Percentiles rank a stretch among this genome's conserved stretches.
These are phyloP conservation scores for Colletotrichum trifolii DNA, from an alignment of 2,329 filamentous ascomycete genomes.

Conservation along the genomic window DNA sequence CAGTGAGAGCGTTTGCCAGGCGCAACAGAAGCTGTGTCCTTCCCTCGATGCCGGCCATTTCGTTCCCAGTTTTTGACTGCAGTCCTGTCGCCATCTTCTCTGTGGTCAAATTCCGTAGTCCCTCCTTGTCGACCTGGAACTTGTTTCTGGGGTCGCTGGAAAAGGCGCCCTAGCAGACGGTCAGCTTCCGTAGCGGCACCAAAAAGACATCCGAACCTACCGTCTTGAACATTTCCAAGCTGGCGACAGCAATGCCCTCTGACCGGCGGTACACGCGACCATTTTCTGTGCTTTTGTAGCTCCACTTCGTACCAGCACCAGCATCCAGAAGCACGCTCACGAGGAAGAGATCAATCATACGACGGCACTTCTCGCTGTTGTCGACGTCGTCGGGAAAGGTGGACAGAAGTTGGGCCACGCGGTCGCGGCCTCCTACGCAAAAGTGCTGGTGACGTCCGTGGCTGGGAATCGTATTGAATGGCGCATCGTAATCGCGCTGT, in stretches of 20 bases:
- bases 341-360: constrained; percentile 81
- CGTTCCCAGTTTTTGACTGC: constrained; percentile 84
- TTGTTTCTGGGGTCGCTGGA: constrained; percentile 85
- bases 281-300: constrained; percentile 91
- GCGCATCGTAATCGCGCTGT: constrained; percentile 66
- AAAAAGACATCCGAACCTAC: constrained; percentile 46
- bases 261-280: constrained; percentile 85
- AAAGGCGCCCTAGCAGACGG: constrained; percentile 74
- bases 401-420: constrained; percentile 76
- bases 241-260: constrained; percentile 84
- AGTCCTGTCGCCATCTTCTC: constrained; percentile 82
- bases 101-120: constrained; percentile 78
- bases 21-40: constrained; percentile 82
- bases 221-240: constrained; percentile 91
- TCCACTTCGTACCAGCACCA: constrained; percentile 90
- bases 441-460: constrained; percentile 90
- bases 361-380: constrained; percentile 77
- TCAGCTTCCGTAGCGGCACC: neutral
- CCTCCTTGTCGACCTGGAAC: constrained; percentile 88
- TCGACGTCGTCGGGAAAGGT: constrained; percentile 78
- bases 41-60: constrained; percentile 86
- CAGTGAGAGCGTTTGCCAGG: constrained; percentile 77
- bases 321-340: constrained; percentile 86
- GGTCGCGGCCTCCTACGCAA: constrained; percentile 80
- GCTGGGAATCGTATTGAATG: constrained; percentile 76